Conservation (phyloP, 257 asterid genomes). For the Schizonepeta tenuifolia region DNA sequence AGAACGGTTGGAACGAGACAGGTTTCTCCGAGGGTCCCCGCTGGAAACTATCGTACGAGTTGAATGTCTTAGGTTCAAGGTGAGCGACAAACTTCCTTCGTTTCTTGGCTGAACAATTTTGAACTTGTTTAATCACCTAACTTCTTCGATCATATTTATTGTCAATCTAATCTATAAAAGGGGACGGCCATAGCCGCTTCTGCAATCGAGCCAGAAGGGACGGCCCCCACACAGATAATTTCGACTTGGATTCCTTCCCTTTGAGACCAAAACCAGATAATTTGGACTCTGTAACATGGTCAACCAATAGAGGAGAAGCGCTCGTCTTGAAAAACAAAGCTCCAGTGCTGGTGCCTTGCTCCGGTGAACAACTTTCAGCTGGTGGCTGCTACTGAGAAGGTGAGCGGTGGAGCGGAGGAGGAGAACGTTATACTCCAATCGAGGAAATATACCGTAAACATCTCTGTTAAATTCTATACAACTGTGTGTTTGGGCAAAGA, state of each 20-base stretch:
- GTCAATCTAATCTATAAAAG: conserved; percentile 40
- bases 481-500: too few species aligned
- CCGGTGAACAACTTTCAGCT: conserved; percentile 94
- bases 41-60: conserved; percentile 85
- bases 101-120: neutral
- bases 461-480: too few species aligned
- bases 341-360: conserved; percentile 95
- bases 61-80: conserved; percentile 93
- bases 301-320: conserved; percentile 47
- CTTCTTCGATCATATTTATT: too few species aligned
- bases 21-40: conserved; percentile 80
- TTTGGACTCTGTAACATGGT: conserved; percentile 25
- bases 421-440: too few species aligned
- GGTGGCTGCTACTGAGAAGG: conserved; percentile 49
- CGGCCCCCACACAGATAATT: conserved; percentile 86
- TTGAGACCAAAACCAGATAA: conserved; percentile 43
- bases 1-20: conserved; percentile 72
- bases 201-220: conserved; percentile 66
- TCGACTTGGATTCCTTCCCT: conserved; percentile 68
- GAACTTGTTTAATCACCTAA: too few species aligned
- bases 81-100: conserved; percentile 30
- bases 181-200: conserved; percentile 80
- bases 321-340: conserved; percentile 84
- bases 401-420: too few species aligned
- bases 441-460: too few species aligned